These are phyloP conservation scores for Brassica cretica DNA, from an alignment of 345 rosid species.

Conservation along the genomic window DNA sequence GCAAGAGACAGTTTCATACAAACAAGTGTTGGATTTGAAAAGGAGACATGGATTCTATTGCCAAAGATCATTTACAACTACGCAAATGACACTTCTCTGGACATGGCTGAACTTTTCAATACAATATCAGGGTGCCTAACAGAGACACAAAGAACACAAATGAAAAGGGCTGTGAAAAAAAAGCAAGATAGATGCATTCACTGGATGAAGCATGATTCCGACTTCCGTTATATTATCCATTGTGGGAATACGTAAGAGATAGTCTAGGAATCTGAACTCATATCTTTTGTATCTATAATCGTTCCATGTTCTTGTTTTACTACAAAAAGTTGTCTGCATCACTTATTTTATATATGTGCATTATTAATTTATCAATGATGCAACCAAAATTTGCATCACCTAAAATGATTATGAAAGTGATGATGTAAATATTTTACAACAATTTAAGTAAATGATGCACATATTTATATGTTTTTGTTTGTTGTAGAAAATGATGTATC, in stretches of 20 bases:
- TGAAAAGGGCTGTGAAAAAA: constrained; percentile 46
- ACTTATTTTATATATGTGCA: neutral
- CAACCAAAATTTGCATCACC: neutral
- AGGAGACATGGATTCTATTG: constrained; percentile 53
- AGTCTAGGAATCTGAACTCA: constrained; percentile 7
- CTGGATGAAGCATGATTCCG: constrained; percentile 60
- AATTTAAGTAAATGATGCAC: neutral
- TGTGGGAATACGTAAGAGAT: constrained; percentile 40
- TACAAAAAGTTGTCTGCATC: neutral
- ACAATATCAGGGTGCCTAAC: constrained; percentile 43
- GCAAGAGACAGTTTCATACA: constrained; percentile 56
- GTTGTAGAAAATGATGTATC: neutral
- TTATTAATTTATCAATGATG: neutral
- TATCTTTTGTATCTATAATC: neutral
- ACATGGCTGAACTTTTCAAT: constrained; percentile 42
- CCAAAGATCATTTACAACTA: constrained; percentile 53
- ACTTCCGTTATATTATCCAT: constrained; percentile 56
- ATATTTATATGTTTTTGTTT: neutral
- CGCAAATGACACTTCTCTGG: constrained; percentile 58
- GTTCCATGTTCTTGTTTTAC: neutral
- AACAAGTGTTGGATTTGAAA: constrained; percentile 49
- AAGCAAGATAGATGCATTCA: constrained; percentile 48
- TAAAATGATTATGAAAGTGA: neutral
- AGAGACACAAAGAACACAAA: constrained; percentile 42
- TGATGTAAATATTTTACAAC: neutral